A percentile compares a stretch with the other conserved stretches of the same genome.
These are phyloP conservation scores for Hyaloscypha variabilis DNA, from an alignment of 495 filamentous ascomycete genomes.

Conservation along the genomic window DNA sequence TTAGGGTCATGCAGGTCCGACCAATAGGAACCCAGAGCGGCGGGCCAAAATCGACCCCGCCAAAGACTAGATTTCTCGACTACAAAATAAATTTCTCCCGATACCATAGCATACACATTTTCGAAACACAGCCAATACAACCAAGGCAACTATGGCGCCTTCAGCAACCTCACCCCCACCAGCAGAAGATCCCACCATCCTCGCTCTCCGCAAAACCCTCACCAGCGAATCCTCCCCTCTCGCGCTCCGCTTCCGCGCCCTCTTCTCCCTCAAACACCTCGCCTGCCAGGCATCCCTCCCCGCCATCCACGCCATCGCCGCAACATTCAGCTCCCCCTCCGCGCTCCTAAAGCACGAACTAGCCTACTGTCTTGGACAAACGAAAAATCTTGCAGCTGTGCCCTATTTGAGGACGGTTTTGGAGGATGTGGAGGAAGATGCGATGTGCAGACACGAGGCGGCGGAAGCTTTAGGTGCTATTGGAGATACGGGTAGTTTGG, in stretches of 20 bases:
- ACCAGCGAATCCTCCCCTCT: conserved; percentile 78
- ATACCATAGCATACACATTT: not conserved
- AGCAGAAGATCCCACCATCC: conserved; percentile 20
- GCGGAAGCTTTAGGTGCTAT: conserved; percentile 94
- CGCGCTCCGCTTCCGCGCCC: conserved; percentile 88
- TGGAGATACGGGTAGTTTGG: conserved; percentile 70
- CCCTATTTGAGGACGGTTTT: conserved; percentile 77
- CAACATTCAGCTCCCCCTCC: conserved; percentile 81
- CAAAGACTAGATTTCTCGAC: conserved; percentile 1
- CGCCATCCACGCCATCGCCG: conserved; percentile 91
- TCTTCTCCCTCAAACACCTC: conserved; percentile 96
- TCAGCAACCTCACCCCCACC: conserved; percentile 24
- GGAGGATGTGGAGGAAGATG: conserved; percentile 75
- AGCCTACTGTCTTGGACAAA: conserved; percentile 96
- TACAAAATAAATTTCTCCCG: not conserved
- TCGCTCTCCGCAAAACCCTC: conserved; percentile 64
- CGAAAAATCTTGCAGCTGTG: conserved; percentile 71
- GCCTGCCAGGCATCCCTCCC: conserved; percentile 70
- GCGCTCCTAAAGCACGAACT: conserved; percentile 92
- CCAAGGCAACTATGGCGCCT: conserved; percentile 27
- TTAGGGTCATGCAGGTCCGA: not conserved
- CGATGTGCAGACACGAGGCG: conserved; percentile 96
- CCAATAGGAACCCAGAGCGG: not conserved
- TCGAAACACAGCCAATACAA: conserved; percentile 1
- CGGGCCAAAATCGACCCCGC: not conserved